Conservation (phyloP, 2,329 filamentous ascomycete species). For the Aspergillus hiratsukae region DNA sequence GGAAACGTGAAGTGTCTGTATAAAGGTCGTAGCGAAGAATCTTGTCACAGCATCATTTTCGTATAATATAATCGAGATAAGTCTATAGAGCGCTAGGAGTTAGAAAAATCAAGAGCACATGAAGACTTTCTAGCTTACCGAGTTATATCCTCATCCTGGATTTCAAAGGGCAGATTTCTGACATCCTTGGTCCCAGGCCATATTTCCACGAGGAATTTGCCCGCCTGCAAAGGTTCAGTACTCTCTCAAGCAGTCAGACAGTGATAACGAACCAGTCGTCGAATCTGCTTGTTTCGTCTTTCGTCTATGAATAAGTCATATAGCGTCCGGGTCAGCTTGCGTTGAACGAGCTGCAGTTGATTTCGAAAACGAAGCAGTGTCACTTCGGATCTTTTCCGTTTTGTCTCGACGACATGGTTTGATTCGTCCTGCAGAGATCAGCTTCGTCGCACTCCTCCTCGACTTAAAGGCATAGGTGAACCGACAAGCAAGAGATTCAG, state of each 20-base stretch:
- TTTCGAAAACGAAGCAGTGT: not conserved
- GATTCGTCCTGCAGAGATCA: constrained; percentile 13
- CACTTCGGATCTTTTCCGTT: constrained; percentile 1
- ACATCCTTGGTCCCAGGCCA: constrained; percentile 10
- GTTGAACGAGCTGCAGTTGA: not conserved
- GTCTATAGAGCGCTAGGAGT: not conserved
- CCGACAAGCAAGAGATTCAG: constrained; percentile 17
- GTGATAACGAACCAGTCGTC: constrained; percentile 17
- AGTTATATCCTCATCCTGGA: not conserved
- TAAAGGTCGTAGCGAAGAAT: constrained; percentile 18
- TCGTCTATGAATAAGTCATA: constrained; percentile 8
- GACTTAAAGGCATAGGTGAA: not conserved
- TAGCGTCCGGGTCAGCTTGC: constrained; percentile 2
- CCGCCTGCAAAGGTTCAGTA: not conserved
- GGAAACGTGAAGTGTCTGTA: constrained; percentile 10
- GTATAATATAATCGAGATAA: constrained; percentile 9
- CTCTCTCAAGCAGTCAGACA: not conserved
- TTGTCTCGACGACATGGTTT: not conserved
- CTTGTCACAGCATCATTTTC: constrained; percentile 13
- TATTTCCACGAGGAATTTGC: constrained; percentile 21
- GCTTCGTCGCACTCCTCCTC: not conserved
- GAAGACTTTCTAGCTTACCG: constrained; percentile 4
- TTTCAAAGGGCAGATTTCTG: not conserved
- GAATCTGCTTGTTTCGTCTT: not conserved
- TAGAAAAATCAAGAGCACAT: not conserved